phyloP scores from a whole-genome alignment of 2,329 filamentous ascomycete genomes.

The Bisporella sp. region DNA sequence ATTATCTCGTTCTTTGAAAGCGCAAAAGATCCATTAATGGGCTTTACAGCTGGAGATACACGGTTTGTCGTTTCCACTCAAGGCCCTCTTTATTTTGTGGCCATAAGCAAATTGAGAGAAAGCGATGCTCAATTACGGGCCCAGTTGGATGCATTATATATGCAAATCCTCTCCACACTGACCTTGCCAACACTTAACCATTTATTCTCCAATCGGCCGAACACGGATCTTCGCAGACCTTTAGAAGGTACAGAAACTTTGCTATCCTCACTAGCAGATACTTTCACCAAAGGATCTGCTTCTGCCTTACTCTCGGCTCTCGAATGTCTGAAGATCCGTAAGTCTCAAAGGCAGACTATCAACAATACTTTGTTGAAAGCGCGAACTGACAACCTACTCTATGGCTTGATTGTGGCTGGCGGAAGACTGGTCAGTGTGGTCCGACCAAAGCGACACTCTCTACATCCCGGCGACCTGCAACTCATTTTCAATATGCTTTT shows the following conservation, averaged over 20 bases:
- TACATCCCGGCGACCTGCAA: constrained; percentile 92
- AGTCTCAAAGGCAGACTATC: constrained; percentile 77
- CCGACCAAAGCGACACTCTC: constrained; percentile 84
- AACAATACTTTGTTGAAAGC: constrained; percentile 81
- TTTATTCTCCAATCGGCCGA: constrained; percentile 84
- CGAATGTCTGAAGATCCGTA: constrained; percentile 88
- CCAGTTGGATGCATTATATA: constrained; percentile 91
- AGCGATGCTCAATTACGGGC: constrained; percentile 80
- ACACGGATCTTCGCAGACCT: constrained; percentile 86
- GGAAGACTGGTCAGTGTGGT: constrained; percentile 92
- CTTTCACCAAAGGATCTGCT: constrained; percentile 86
- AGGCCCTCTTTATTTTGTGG: constrained; percentile 86
- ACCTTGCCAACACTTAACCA: constrained; percentile 81
- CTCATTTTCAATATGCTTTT: constrained; percentile 99
- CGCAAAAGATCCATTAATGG: constrained; percentile 66
- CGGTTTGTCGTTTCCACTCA: constrained; percentile 81
- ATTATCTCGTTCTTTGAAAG: constrained; percentile 96
- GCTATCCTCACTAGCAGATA: constrained; percentile 86
- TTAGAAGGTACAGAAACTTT: constrained; percentile 87
- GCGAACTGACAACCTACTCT: constrained; percentile 72
- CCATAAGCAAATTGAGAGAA: constrained; percentile 87
- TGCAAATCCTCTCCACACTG: constrained; percentile 94
- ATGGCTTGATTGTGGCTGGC: constrained; percentile 88
- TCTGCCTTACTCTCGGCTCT: constrained; percentile 83
- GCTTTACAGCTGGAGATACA: constrained; percentile 80